phyloP scores from a whole-genome alignment of 192 early-diverging fungal genomes.

The Coemansia sp. region DNA sequence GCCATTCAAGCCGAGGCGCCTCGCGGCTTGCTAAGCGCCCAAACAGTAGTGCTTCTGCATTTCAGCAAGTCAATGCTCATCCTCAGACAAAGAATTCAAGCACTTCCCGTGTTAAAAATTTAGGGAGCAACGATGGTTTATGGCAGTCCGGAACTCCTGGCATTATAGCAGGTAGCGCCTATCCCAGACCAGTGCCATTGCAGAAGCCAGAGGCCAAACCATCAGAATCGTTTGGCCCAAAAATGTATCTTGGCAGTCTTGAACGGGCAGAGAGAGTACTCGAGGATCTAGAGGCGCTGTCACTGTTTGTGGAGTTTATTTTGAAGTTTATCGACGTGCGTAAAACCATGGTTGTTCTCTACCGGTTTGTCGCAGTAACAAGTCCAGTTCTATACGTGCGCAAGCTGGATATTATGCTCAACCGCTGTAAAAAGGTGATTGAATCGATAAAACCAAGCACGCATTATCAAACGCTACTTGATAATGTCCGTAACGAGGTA shows the following conservation, averaged over 20 bases:
- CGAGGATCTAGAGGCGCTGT: constrained; percentile 38
- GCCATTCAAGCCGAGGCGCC: neutral
- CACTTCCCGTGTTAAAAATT: neutral
- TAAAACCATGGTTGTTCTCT: constrained; percentile 51
- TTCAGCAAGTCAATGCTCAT: neutral
- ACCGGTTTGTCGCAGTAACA: constrained; percentile 48
- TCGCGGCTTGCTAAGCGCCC: constrained; percentile 2
- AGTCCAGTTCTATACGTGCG: constrained; percentile 43
- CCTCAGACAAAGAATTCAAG: neutral
- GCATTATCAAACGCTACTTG: constrained; percentile 32
- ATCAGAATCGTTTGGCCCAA: constrained; percentile 37
- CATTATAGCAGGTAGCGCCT: neutral
- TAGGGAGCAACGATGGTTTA: neutral
- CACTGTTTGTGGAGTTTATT: constrained; percentile 41
- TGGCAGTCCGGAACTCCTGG: neutral
- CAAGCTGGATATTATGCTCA: constrained; percentile 37
- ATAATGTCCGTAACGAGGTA: constrained; percentile 39
- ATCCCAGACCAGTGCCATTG: neutral
- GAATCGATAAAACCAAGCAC: constrained; percentile 27
- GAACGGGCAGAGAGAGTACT: constrained; percentile 36
- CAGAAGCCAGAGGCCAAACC: neutral
- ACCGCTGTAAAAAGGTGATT: constrained; percentile 26
- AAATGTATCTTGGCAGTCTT: constrained; percentile 27
- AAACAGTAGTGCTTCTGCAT: neutral
- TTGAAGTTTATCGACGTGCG: constrained; percentile 49